Base-by-base conservation (phyloP, 2,329 filamentous ascomycete species). In the Fusarium sp. region DNA sequence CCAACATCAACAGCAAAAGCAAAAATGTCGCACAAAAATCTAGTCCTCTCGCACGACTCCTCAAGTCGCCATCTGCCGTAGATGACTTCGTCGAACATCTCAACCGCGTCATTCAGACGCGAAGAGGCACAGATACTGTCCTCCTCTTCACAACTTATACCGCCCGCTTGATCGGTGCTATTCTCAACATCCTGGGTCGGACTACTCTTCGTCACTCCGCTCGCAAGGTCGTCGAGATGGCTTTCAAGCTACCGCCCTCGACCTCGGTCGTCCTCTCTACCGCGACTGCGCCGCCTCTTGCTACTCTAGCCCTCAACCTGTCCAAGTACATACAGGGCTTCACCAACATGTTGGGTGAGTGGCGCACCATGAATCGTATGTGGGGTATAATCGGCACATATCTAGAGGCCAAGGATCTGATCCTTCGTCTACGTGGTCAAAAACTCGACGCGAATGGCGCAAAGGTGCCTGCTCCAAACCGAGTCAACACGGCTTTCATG, bases 371-470 rank as follows among this genome's bases (percentile, higher is more conserved):
- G 80, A 84, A 89, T 71, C 89, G 95, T 1, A 86, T 98, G 36
- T 97, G 94, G 92, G 92, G 90, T 1, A 80, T 95, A 77, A 78
- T 98, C 79, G 91, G 91, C 57, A 86, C 97, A 81, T 93, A 94
- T 82, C 85, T 91, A 73, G 93, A 91, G 86, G 90, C 87, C 22
- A 87, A 89, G 71, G 81, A 80, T 62, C 84, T 91, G n/a, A 69
- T 82, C 38, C 68, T 70, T 20, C 70, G 72, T 20, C 73, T 76
- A 15, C 77, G 79, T 48, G 79, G 79, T 35, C 78, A 82, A 17
- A 80, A 77, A 56, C 61, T 70, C 84, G 51, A 83, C 86, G 72
- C 85, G 83, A 74, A 78, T n/a, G 73, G 65, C n/a, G 59, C 75
- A 51, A 71, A 70, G 42, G 71, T 75, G 17, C 76, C 72, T 39